Base-by-base conservation (phyloP, 495 filamentous ascomycete genomes). In the Mytilinidion resinicola region DNA sequence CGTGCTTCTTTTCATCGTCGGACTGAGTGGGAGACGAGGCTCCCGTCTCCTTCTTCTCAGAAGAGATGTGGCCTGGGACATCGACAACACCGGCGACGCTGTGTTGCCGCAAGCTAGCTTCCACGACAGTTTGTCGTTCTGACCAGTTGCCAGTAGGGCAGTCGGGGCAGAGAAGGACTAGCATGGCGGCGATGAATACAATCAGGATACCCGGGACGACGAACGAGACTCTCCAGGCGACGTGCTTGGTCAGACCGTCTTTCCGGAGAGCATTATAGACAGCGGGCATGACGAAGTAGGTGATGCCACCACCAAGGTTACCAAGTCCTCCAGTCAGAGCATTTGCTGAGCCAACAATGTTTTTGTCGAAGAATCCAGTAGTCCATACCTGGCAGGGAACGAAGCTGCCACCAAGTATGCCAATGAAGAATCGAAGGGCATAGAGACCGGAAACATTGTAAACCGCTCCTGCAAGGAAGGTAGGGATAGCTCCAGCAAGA, bases 321-420 rank as follows among this genome's bases (percentile, higher is more conserved):
- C 92, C 92, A 70, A 87, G 84, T 1, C 92, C 92, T 51, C 82
- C 92, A 11, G 90, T 85, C 1, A 97, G 73, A 8, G 90, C 85
- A 67, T 96, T 97, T 56, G 91, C 89, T 4, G 89, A 89, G 36
- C 92, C 92, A 20, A 97, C 88, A 15, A 96, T 82, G 67, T 89
- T 95, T 77, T 95, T 96, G 75, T 97, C 92, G 66, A 93, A 96
- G 77, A 92, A 96, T 1, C 87, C 91, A 0, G 92, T 96, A 33
- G 86, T 88, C 91, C 92, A 97, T 8, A 96, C 92, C 64, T 96
- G 92, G 70, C 92, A 96, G 1, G 92, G 92, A 3, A 97, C 91
- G 61, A 97, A 97, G 5, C 81, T 81, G 0, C 87, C 92, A 34
- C 92, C 92, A 1, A 97, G 80, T 55, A 97, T 95, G 37, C 92